These are phyloP conservation scores for Juncus effusus DNA, from an alignment of 176 grass and related monocot species.

Conservation along the genomic window DNA sequence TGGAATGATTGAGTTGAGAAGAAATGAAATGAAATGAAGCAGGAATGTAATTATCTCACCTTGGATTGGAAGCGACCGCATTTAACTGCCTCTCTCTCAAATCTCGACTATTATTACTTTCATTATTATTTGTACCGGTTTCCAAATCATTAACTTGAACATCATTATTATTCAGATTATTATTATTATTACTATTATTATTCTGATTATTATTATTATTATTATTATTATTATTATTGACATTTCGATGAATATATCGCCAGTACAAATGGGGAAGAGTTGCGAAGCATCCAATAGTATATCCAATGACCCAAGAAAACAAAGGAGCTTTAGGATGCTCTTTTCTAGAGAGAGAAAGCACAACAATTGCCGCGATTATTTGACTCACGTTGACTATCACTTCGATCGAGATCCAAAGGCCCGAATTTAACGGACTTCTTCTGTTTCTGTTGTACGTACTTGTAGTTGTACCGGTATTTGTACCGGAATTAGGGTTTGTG, in stretches of 20 bases:
- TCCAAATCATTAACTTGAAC: conserved; percentile 15
- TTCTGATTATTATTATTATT: conserved; percentile 4
- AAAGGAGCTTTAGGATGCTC: conserved; percentile 77
- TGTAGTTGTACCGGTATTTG: neutral
- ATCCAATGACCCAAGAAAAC: conserved; percentile 90
- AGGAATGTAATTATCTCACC: conserved; percentile 26
- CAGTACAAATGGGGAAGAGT: conserved; percentile 95
- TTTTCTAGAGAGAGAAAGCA: conserved; percentile 69
- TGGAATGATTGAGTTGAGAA: neutral
- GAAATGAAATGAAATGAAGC: neutral
- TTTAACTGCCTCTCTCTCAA: conserved; percentile 33
- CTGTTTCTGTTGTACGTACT: conserved; percentile 37
- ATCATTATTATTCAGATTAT: conserved; percentile 8
- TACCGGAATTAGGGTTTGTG: conserved; percentile 39
- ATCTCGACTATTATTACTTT: neutral
- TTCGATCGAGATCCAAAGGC: conserved; percentile 93
- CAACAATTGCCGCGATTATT: conserved; percentile 76
- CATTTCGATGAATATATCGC: conserved; percentile 81
- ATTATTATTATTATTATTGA: conserved; percentile 32
- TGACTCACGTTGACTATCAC: conserved; percentile 88
- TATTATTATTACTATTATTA: conserved; percentile 11
- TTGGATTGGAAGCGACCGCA: conserved; percentile 69
- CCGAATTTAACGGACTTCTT: conserved; percentile 91
- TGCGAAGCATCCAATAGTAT: conserved; percentile 77
- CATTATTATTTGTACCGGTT: neutral